These are phyloP conservation scores for Spathaspora boniae DNA, from an alignment of 805 yeast species.

Conservation along the genomic window DNA sequence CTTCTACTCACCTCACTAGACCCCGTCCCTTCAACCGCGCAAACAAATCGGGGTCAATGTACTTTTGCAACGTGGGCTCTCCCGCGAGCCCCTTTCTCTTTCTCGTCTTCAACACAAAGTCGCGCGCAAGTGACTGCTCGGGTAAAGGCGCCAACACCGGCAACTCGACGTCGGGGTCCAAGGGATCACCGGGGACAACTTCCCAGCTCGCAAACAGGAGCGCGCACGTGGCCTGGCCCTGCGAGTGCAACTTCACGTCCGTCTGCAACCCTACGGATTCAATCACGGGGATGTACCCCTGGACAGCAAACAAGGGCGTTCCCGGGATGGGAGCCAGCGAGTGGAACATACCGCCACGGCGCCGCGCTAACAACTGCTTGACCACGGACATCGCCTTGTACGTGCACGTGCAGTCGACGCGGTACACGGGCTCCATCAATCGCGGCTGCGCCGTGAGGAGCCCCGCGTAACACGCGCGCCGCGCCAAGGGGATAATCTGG, in stretches of 20 bases:
- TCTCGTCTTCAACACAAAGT: conserved; percentile 85
- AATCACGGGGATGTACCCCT: conserved; percentile 76
- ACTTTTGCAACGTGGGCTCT: conserved; percentile 64
- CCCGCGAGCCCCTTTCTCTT: conserved; percentile 80
- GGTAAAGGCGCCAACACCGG: conserved; percentile 78
- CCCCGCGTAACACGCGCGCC: conserved; percentile 83
- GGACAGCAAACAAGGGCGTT: conserved; percentile 59
- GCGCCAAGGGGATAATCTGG: conserved; percentile 78
- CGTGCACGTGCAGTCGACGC: conserved; percentile 55
- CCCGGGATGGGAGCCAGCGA: conserved; percentile 60
- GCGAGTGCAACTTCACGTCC: conserved; percentile 72
- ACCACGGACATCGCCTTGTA: conserved; percentile 46
- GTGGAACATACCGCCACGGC: conserved; percentile 59
- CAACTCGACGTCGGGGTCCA: conserved; percentile 60
- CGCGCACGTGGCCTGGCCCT: conserved; percentile 73
- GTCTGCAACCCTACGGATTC: conserved; percentile 90
- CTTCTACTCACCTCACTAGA: conserved; percentile 14
- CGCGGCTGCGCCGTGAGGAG: conserved; percentile 74
- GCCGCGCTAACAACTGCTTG: conserved; percentile 45
- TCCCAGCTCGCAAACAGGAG: conserved; percentile 70
- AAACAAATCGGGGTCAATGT: conserved; percentile 60
- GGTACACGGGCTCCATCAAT: conserved; percentile 77
- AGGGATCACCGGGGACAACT: conserved; percentile 86
- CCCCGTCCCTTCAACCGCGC: conserved; percentile 52
- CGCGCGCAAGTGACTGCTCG: conserved; percentile 69